These are phyloP conservation scores for Suillus hirtellus DNA, from an alignment of 768 basidiomycete genomes.

Conservation along the genomic window DNA sequence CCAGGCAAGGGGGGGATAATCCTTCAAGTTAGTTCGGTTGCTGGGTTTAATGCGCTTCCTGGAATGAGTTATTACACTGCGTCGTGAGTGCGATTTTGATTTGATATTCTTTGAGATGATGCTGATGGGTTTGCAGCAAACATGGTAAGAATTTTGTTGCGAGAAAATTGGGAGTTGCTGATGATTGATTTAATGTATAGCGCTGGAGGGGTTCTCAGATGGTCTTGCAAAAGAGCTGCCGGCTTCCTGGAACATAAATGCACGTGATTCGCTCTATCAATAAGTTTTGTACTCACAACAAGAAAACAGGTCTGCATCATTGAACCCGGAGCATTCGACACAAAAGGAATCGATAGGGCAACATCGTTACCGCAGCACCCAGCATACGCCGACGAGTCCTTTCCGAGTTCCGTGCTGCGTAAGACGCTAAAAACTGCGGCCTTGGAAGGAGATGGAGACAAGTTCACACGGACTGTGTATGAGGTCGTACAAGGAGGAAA, in stretches of 20 bases:
- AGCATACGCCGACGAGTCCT: background rate
- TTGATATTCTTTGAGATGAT: background rate
- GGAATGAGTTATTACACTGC: background rate
- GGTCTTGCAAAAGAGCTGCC: background rate
- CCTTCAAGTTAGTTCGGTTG: background rate
- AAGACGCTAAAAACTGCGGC: accelerated
- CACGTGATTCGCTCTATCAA: background rate
- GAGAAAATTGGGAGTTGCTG: background rate
- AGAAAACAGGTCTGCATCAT: background rate
- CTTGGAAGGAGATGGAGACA: background rate
- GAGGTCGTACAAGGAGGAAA: background rate
- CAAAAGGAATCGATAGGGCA: background rate
- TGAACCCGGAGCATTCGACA: background rate
- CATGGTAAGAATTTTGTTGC: background rate
- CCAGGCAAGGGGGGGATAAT: background rate
- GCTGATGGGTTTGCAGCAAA: background rate
- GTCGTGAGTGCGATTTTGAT: background rate
- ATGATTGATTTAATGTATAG: background rate
- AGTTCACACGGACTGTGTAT: background rate
- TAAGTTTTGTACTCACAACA: background rate
- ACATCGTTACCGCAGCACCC: background rate
- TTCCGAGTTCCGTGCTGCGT: background rate
- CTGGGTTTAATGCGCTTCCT: background rate
- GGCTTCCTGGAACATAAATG: background rate
- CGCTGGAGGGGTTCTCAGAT: background rate